Percentiles rank a stretch among this genome's conserved stretches.
These are phyloP conservation scores for Alternaria infectoria DNA, from an alignment of 2,329 filamentous ascomycete genomes.

Conservation along the genomic window DNA sequence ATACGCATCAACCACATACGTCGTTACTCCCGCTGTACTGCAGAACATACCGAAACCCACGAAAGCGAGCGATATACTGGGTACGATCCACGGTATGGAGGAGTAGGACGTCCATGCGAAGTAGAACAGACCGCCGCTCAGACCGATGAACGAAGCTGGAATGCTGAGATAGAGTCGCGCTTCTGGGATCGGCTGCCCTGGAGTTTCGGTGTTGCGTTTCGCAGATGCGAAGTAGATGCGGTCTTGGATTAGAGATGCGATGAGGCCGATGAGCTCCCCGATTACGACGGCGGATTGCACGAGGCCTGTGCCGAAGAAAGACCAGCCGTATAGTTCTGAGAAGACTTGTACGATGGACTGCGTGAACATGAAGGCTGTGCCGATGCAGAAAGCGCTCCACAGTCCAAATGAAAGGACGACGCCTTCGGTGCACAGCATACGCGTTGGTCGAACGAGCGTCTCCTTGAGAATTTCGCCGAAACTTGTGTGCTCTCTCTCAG, in stretches of 20 bases:
- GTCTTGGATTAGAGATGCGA: constrained; percentile 45
- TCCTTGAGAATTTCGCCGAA: constrained; percentile 42
- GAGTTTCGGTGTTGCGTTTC: constrained; percentile 44
- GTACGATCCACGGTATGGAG: constrained; percentile 55
- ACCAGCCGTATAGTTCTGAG: constrained; percentile 49
- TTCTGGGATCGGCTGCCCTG: constrained; percentile 53
- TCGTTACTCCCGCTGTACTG: constrained; percentile 54
- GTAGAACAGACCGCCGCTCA: constrained; percentile 58
- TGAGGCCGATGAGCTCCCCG: constrained; percentile 54
- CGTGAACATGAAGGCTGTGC: constrained; percentile 58
- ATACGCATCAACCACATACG: constrained; percentile 60
- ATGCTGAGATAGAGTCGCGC: constrained; percentile 54
- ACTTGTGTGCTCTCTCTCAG: constrained; percentile 44
- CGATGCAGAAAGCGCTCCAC: constrained; percentile 57
- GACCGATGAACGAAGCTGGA: constrained; percentile 53
- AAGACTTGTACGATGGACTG: constrained; percentile 56
- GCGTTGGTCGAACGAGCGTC: constrained; percentile 47
- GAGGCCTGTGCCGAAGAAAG: constrained; percentile 52
- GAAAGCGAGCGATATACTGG: constrained; percentile 55
- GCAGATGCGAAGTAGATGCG: constrained; percentile 53
- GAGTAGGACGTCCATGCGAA: constrained; percentile 59
- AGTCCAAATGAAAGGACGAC: constrained; percentile 57
- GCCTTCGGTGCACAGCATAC: constrained; percentile 57
- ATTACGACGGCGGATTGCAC: constrained; percentile 55
- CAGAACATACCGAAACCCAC: constrained; percentile 59